Evolutionary conservation across 768 basidiomycete genomes (phyloP).

Genomic region (Candolleomyces efflorescens): DNA sequence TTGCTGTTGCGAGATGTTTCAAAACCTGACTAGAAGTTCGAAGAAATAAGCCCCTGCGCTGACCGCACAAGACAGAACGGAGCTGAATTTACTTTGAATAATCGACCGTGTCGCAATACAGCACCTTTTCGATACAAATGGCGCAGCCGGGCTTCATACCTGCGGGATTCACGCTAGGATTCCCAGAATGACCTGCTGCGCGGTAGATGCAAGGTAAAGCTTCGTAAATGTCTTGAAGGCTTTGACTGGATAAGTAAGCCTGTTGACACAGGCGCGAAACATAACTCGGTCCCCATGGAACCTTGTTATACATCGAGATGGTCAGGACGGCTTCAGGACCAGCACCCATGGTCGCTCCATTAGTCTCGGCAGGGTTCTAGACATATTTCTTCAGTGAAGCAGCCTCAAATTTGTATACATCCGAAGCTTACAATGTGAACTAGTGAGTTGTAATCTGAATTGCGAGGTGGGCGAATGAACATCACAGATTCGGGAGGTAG

Average conservation of each 20-base stretch:
- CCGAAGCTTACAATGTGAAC: conserved; percentile 30
- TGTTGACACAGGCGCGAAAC: conserved; percentile 66
- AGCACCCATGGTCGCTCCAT: conserved; percentile 19
- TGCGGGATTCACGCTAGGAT: conserved; percentile 8
- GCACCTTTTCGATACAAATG: conserved; percentile 57
- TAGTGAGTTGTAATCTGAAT: conserved; percentile 63
- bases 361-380: background rate
- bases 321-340: conserved; percentile 47
- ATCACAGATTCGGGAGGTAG: conserved; percentile 47
- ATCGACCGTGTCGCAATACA: conserved; percentile 58
- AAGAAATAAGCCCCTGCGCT: background rate
- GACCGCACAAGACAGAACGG: background rate
- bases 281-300: conserved; percentile 57
- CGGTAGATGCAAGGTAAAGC: conserved; percentile 61
- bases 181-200: conserved; percentile 11
- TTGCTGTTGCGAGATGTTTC: conserved; percentile 29
- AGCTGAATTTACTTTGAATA: conserved; percentile 45
- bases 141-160: conserved; percentile 32
- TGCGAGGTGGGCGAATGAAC: conserved; percentile 62
- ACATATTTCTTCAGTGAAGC: background rate
- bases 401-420: background rate
- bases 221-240: conserved; percentile 56
- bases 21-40: conserved; percentile 41
- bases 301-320: conserved; percentile 55
- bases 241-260: conserved; percentile 65